Evolutionary conservation across 306 rosid species (phyloP).

Genomic region (Geum urbanum): DNA sequence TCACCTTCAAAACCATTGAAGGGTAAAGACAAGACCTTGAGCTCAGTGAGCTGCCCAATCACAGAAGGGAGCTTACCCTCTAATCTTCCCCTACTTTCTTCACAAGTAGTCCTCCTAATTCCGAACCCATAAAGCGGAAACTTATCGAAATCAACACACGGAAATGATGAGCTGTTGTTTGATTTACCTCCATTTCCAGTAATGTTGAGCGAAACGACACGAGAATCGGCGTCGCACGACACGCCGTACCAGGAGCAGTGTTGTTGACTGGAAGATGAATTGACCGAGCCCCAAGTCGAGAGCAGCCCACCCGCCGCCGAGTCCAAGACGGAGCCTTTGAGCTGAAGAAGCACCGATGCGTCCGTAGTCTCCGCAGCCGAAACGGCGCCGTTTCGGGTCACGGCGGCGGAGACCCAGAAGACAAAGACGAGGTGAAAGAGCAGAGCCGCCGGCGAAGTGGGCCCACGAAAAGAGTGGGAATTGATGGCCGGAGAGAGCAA

Average conservation of each 20-base stretch:
- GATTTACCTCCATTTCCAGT: conserved; percentile 49
- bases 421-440: conserved; percentile 27
- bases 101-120: conserved; percentile 46
- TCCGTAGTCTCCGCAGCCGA: conserved; percentile 50
- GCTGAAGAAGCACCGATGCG: conserved; percentile 59
- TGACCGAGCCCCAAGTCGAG: conserved; percentile 40
- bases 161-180: conserved; percentile 7
- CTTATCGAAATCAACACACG: conserved; percentile 41
- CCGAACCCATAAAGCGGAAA: conserved; percentile 81
- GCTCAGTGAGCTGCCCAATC: conserved; percentile 58
- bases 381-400: conserved; percentile 21
- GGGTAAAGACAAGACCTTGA: conserved; percentile 63
- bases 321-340: conserved; percentile 61
- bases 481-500: conserved; percentile 38
- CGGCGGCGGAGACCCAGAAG: conserved; percentile 10
- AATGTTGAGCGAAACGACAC: conserved; percentile 68
- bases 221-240: conserved; percentile 49
- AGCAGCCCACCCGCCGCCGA: conserved; percentile 45
- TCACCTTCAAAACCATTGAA: conserved; percentile 63
- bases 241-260: conserved; percentile 68
- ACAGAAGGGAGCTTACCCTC: conserved; percentile 50
- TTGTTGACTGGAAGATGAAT: conserved; percentile 8
- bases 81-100: conserved; percentile 39
- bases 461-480: conserved; percentile 28
- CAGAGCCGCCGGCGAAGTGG: conserved; percentile 14